A percentile compares a stretch with the other conserved stretches of the same genome.
These are phyloP conservation scores for Phaeosphaeriaceae sp. DNA, from an alignment of 2,329 filamentous ascomycete genomes.

Conservation along the genomic window DNA sequence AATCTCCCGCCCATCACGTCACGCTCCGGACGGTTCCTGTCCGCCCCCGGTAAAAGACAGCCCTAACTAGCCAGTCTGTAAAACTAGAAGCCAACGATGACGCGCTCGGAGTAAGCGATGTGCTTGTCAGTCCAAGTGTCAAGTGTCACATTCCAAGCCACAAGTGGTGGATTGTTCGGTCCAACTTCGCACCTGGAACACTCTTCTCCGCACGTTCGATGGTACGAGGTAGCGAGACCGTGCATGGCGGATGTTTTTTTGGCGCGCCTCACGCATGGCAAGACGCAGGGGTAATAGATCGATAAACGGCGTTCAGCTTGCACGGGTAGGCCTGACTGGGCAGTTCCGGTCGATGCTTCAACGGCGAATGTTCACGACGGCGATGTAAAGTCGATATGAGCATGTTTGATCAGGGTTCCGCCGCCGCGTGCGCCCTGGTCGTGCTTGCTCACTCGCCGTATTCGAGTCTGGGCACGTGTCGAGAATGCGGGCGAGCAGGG, in stretches of 20 bases:
- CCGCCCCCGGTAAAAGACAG: not conserved
- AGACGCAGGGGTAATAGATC: not conserved
- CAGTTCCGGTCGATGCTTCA: not conserved
- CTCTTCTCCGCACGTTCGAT: not conserved
- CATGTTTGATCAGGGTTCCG: not conserved
- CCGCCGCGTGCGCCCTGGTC: not conserved
- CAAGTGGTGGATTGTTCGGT: not conserved
- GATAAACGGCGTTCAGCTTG: not conserved
- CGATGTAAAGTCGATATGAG: not conserved
- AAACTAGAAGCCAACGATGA: not conserved
- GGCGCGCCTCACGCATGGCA: not conserved
- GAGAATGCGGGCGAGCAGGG: not conserved
- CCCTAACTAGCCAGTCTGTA: no score
- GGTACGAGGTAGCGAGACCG: not conserved
- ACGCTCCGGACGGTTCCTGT: not conserved
- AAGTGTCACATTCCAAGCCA: not conserved
- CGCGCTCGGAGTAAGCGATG: not conserved
- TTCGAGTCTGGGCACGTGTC: not conserved
- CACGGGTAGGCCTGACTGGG: not conserved
- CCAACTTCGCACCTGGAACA: not conserved
- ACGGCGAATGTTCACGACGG: not conserved
- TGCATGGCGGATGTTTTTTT: not conserved
- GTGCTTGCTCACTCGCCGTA: not conserved
- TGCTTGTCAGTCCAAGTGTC: not conserved
- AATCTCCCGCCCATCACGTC: not conserved